Base-by-base conservation (phyloP, 2,329 filamentous ascomycete genomes). In the Sarocladium strictum region DNA sequence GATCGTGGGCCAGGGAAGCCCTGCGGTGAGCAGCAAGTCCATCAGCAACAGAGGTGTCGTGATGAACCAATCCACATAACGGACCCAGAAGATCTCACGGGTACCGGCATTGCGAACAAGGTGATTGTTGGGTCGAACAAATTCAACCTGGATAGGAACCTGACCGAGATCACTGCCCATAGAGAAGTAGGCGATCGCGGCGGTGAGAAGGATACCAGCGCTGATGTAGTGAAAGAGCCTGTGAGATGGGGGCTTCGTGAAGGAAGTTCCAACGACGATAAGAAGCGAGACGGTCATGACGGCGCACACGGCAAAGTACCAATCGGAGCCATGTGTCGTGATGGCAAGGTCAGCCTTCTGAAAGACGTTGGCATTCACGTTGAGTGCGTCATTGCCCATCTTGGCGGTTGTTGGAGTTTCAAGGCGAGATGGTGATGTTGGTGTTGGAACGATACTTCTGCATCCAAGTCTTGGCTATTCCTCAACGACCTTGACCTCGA, bases 21-120 rank as follows among this genome's bases (percentile, higher is more conserved):
- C 77, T 3, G 67, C 82, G 0, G 84, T 85, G 19, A 89, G 71
- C 40, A 87, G 72, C 2, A 89, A 65, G 56, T 85, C 80, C 53
- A 81, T 65, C 1, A 88, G 74, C 6, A 89, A 70, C 1, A 88
- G 71, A 32, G 84, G 84, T 2, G 83, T 86, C 1, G 84, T 87
- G 58, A 81, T 69, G 23, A 74, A 72, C 76, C 75, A 80, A 68
- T 78, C 73, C 60, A 80, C 69, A 61, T 81, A 82, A 61, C 78
- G 74, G 26, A 73, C 72, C 59, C 73, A 82, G 67, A 81, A 81
- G 61, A 82, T 75, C 60, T 81, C 76, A 40, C 86, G 78, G 50
- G 78, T 80, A 1, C 68, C 64, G 5, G 80, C 81, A 2, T 67
- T 58, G 2, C 80, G 74, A 4, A 74, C 71, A 40, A 68, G 59